These are phyloP conservation scores for Dactylonectria estremocensis DNA, from an alignment of 2,329 filamentous ascomycete genomes.

Conservation along the genomic window DNA sequence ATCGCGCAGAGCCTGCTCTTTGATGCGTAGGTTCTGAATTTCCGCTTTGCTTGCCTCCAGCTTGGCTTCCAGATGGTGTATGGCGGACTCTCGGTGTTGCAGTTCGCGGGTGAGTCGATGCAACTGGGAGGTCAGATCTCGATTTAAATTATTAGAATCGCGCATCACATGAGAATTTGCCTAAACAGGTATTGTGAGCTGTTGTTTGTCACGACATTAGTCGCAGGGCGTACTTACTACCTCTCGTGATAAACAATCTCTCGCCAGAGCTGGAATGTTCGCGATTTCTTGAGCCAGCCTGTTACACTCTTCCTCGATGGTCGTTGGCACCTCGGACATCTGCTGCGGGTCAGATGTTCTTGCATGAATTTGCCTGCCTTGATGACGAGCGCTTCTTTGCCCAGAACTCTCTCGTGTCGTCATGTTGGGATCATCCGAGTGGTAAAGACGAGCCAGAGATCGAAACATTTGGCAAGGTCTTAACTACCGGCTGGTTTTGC, in stretches of 20 bases:
- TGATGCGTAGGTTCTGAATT: slow-evolving; percentile 15
- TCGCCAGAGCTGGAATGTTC: slow-evolving; percentile 1
- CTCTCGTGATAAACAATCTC: neutral
- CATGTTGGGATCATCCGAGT: neutral
- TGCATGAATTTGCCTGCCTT: neutral
- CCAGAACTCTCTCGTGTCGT: neutral
- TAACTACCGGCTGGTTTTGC: neutral
- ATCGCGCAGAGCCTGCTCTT: slow-evolving; percentile 16
- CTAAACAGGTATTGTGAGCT: neutral
- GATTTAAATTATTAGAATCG: neutral
- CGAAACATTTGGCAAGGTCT: neutral
- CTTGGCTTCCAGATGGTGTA: neutral
- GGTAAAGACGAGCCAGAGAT: neutral
- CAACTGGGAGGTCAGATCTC: neutral
- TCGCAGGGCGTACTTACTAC: neutral
- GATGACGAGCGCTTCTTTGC: neutral
- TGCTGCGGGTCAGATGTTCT: neutral
- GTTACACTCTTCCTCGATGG: neutral
- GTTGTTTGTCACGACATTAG: neutral
- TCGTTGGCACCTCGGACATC: neutral
- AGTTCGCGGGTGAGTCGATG: neutral
- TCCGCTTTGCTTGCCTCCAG: neutral
- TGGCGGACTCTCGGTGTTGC: neutral
- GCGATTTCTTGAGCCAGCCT: slow-evolving; percentile 1
- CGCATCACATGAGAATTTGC: neutral